Evolutionary conservation across 495 filamentous ascomycete species (phyloP).

Genomic region (Jackrogersella minutella): DNA sequence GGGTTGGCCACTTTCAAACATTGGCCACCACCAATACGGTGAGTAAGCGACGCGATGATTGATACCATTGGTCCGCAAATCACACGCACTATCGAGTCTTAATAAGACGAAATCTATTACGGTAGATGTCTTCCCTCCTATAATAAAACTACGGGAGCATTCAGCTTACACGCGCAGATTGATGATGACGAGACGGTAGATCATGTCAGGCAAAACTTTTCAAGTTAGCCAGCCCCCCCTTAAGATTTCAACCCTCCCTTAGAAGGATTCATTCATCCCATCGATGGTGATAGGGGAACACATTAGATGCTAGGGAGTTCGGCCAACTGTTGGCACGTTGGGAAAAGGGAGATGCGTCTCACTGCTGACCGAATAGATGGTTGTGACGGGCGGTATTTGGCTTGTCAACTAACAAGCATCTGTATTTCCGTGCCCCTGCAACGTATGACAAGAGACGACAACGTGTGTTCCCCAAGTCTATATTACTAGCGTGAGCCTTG

Average conservation of each 20-base stretch:
- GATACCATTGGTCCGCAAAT: constrained; percentile 13
- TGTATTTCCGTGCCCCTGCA: constrained; percentile 27
- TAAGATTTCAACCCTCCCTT: background rate
- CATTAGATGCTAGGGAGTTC: background rate
- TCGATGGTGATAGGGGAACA: background rate
- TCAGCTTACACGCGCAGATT: constrained; percentile 7
- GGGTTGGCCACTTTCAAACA: constrained; percentile 24
- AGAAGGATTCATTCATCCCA: background rate
- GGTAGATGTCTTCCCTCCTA: constrained; percentile 8
- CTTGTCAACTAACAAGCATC: constrained; percentile 19
- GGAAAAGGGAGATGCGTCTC: constrained; percentile 22
- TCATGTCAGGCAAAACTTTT: constrained; percentile 3
- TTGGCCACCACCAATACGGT: constrained; percentile 16
- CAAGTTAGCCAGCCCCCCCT: background rate
- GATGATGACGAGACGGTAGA: constrained; percentile 6
- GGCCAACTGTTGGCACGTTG: constrained; percentile 37
- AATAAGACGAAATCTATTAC: constrained; percentile 14
- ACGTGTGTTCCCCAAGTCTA: constrained; percentile 22
- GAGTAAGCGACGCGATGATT: constrained; percentile 20
- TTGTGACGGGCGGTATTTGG: constrained; percentile 15
- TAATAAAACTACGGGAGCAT: background rate
- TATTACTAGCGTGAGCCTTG: constrained; percentile 9
- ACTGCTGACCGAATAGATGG: constrained; percentile 25
- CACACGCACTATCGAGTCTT: constrained; percentile 13
- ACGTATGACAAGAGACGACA: constrained; percentile 23